These are phyloP conservation scores for Leccinum arenicola DNA, from an alignment of 768 basidiomycete species.

Conservation along the genomic window DNA sequence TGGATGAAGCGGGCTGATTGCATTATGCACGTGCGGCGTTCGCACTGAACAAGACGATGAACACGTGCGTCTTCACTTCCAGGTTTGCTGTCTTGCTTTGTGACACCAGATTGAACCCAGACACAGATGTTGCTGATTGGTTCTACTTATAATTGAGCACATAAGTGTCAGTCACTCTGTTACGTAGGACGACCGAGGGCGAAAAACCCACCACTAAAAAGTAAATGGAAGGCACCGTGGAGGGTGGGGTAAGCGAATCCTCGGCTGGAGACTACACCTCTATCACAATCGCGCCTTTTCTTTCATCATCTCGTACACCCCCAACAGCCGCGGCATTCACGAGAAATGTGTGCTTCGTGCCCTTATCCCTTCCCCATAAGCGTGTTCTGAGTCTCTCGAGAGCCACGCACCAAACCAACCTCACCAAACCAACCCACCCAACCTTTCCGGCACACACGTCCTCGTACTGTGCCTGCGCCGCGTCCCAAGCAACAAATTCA, in stretches of 20 bases:
- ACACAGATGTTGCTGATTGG: background rate
- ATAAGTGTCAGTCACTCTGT: background rate
- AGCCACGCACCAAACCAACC: background rate
- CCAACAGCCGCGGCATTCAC: slow-evolving; percentile 7
- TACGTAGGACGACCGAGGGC: background rate
- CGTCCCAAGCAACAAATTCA: slow-evolving; percentile 1
- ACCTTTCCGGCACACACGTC: slow-evolving; percentile 2
- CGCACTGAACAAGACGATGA: background rate
- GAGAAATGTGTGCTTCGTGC: background rate
- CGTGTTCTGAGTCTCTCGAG: background rate
- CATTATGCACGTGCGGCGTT: background rate
- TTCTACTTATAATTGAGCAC: background rate
- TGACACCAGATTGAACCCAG: background rate
- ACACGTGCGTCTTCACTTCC: background rate
- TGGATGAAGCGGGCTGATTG: background rate
- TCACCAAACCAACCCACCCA: slow-evolving; percentile 1
- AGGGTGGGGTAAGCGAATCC: background rate
- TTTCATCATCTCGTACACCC: slow-evolving; percentile 9
- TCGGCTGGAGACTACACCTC: background rate
- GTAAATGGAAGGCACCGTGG: too few species aligned
- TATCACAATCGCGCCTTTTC: slow-evolving; percentile 1
- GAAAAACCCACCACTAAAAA: background rate
- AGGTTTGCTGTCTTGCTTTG: background rate
- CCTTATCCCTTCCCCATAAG: background rate
- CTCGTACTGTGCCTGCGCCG: slow-evolving; percentile 5